Evolutionary conservation across 140 eudicot species (phyloP).

Genomic region (Erigeron philadelphicus): DNA sequence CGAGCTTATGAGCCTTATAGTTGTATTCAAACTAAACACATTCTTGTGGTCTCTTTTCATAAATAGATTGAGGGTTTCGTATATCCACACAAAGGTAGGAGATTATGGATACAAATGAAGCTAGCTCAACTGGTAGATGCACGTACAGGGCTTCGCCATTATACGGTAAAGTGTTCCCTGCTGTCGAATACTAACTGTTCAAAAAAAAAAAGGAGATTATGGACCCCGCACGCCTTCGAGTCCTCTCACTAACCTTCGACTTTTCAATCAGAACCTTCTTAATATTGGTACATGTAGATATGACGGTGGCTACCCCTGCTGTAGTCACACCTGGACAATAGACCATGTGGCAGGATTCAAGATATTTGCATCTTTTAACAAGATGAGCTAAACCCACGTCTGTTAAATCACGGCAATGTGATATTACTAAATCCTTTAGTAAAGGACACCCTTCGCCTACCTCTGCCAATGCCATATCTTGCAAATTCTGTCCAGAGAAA

Average conservation of each 20-base stretch:
- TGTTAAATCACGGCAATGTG: slow-evolving; percentile 79
- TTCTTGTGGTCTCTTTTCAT: slow-evolving; percentile 11
- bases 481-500: slow-evolving; percentile 48
- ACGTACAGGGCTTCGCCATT: too few species aligned
- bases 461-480: slow-evolving; percentile 70
- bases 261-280: slow-evolving; percentile 81
- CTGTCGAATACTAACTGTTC: too few species aligned
- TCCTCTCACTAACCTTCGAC: slow-evolving; percentile 68
- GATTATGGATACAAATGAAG: too few species aligned
- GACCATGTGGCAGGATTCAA: slow-evolving; percentile 85
- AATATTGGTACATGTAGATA: slow-evolving; percentile 59
- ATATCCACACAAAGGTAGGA: slow-evolving; percentile 78
- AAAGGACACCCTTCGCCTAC: slow-evolving; percentile 80
- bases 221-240: slow-evolving; percentile 78
- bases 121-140: too few species aligned
- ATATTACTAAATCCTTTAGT: slow-evolving; percentile 66
- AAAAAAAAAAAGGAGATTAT: slow-evolving; percentile 70
- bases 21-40: background rate
- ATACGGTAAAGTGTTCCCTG: too few species aligned
- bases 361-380: slow-evolving; percentile 44
- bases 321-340: slow-evolving; percentile 73
- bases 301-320: slow-evolving; percentile 78
- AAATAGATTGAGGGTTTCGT: slow-evolving; percentile 14
- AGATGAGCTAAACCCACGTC: slow-evolving; percentile 69
- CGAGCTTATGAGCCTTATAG: background rate